These are phyloP conservation scores for Auxenochlorella pyrenoidosa DNA, from an alignment of 139 green algal species.

Conservation along the genomic window DNA sequence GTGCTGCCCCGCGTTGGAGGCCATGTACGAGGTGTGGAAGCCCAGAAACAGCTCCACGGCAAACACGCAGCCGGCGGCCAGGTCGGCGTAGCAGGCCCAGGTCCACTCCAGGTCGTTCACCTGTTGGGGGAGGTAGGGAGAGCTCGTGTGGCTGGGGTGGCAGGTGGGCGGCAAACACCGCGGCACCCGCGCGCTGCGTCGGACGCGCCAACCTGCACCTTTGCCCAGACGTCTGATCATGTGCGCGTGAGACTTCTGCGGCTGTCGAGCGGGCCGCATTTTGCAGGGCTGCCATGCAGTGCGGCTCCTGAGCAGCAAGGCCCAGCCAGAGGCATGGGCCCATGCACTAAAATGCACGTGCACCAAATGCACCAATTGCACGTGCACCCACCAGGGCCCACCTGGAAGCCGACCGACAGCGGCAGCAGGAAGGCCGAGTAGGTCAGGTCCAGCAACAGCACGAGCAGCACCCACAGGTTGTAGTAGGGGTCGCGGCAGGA, in stretches of 20 bases:
- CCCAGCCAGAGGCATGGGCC: too few species aligned
- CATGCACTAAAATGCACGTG: too few species aligned
- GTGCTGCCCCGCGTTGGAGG: not conserved
- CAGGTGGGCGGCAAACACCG: too few species aligned
- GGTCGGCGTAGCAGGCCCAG: slow-evolving; percentile 25
- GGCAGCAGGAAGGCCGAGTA: slow-evolving; percentile 52
- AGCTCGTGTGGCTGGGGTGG: not conserved
- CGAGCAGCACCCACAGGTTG: slow-evolving; percentile 6
- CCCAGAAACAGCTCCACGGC: slow-evolving; percentile 19
- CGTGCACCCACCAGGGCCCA: not conserved
- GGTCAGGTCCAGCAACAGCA: slow-evolving; percentile 46
- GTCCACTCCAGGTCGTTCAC: slow-evolving; percentile 23
- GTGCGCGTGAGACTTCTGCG: too few species aligned
- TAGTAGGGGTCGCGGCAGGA: slow-evolving; percentile 5
- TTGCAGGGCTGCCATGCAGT: too few species aligned
- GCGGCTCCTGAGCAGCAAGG: too few species aligned
- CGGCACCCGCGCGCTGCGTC: too few species aligned
- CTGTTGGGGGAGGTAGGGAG: not conserved
- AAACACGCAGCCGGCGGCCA: slow-evolving; percentile 11
- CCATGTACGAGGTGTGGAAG: slow-evolving; percentile 22
- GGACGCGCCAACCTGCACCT: too few species aligned
- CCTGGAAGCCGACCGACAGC: slow-evolving; percentile 36
- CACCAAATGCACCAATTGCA: too few species aligned
- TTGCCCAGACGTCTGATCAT: too few species aligned
- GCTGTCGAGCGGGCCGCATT: too few species aligned